phyloP scores from a whole-genome alignment of 306 rosid genomes.

The Gastrolobium bilobum region DNA sequence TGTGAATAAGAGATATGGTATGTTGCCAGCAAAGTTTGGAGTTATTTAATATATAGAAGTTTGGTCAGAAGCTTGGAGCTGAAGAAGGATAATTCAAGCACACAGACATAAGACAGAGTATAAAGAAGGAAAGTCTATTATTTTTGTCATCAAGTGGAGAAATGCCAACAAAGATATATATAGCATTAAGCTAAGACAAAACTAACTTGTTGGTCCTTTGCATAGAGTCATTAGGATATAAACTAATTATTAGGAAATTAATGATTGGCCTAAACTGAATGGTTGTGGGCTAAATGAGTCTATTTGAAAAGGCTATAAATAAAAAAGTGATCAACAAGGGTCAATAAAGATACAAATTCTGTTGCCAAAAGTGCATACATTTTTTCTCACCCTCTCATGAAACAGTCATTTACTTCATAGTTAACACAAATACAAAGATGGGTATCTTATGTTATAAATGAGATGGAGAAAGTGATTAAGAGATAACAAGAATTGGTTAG shows the following conservation, averaged over 20 bases:
- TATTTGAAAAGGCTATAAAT: slow-evolving; percentile 48
- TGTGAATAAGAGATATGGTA: slow-evolving; percentile 59
- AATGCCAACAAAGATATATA: slow-evolving; percentile 55
- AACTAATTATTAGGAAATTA: too few relatives aligned
- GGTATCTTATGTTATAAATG: background rate
- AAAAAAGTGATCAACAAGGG: slow-evolving; percentile 24
- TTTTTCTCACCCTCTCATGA: slow-evolving; percentile 17
- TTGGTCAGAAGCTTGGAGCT: slow-evolving; percentile 53
- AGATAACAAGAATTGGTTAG: slow-evolving; percentile 1
- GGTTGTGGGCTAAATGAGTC: slow-evolving; percentile 41
- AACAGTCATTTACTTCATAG: background rate
- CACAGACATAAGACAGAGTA: slow-evolving; percentile 37
- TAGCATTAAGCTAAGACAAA: slow-evolving; percentile 40
- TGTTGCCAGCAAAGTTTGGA: slow-evolving; percentile 61
- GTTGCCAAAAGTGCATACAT: slow-evolving; percentile 28
- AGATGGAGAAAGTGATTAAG: slow-evolving; percentile 4
- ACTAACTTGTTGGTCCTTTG: slow-evolving; percentile 43
- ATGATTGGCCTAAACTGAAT: background rate
- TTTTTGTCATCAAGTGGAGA: slow-evolving; percentile 43
- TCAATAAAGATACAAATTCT: slow-evolving; percentile 29
- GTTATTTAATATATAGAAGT: slow-evolving; percentile 56
- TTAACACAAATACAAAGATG: background rate
- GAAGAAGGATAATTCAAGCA: slow-evolving; percentile 40
- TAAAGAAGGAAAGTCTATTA: slow-evolving; percentile 45
- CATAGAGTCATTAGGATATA: slow-evolving; percentile 22